Evolutionary conservation across 331 rosid species (phyloP).

Genomic region (Pyrus hybrid): DNA sequence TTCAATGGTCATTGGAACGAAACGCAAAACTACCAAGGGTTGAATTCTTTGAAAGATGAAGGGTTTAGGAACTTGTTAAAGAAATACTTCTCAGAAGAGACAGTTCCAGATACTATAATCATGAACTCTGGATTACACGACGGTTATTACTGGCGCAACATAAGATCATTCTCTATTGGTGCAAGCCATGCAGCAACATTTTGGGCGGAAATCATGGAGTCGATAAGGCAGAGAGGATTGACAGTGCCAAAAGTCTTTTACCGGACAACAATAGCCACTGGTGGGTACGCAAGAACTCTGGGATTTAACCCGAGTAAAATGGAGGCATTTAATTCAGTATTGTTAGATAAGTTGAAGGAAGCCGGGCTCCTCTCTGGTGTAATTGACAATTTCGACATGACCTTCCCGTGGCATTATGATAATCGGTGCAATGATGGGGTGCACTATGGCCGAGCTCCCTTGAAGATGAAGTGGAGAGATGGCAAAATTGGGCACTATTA

Average conservation of each 20-base stretch:
- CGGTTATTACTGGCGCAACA: constrained; percentile 49
- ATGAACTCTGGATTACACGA: constrained; percentile 89
- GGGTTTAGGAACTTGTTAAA: constrained; percentile 56
- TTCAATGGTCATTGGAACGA: constrained; percentile 97
- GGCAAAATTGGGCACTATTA: constrained; percentile 85
- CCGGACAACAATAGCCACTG: constrained; percentile 76
- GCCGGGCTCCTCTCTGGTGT: constrained; percentile 60
- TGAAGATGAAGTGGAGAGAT: constrained; percentile 74
- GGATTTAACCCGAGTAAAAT: constrained; percentile 79
- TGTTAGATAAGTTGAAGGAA: constrained; percentile 54
- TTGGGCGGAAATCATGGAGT: constrained; percentile 57
- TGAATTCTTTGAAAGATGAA: constrained; percentile 64
- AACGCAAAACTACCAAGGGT: constrained; percentile 65
- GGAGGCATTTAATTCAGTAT: constrained; percentile 70
- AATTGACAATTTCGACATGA: constrained; percentile 79
- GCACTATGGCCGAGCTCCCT: constrained; percentile 84
- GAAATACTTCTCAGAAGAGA: constrained; percentile 55
- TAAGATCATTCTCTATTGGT: constrained; percentile 59
- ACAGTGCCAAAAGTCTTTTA: constrained; percentile 52
- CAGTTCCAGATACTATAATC: constrained; percentile 68
- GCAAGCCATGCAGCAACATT: constrained; percentile 70
- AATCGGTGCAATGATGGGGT: constrained; percentile 84
- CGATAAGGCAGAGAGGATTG: constrained; percentile 50
- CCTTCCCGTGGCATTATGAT: constrained; percentile 88
- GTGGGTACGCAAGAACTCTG: constrained; percentile 67